Conservation (phyloP, 108 stramenopile genomes). For the Licmophora abbreviata region DNA sequence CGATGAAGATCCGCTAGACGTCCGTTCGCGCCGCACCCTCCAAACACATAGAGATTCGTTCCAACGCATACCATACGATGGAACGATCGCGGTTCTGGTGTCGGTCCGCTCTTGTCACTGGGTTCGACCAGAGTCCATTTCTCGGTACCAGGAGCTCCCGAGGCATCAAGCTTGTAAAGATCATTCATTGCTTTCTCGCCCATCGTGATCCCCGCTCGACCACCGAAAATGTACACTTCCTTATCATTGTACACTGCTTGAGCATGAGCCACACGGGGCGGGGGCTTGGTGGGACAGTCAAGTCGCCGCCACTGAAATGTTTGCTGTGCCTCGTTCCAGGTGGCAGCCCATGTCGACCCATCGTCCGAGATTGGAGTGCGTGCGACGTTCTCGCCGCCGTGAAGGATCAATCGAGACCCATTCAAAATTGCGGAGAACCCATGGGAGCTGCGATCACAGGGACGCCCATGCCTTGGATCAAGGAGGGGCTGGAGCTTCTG, state of each 20-base stretch:
- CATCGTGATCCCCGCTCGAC: slow-evolving; percentile 53
- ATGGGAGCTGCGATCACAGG: slow-evolving; percentile 32
- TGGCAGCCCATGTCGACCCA: slow-evolving; percentile 14
- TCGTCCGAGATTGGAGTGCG: slow-evolving; percentile 35
- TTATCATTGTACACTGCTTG: slow-evolving; percentile 28
- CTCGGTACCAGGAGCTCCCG: slow-evolving; percentile 13
- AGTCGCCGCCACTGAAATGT: background rate
- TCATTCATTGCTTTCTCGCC: slow-evolving; percentile 53
- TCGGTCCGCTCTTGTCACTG: background rate
- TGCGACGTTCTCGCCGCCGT: slow-evolving; percentile 55
- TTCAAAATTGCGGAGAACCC: slow-evolving; percentile 27
- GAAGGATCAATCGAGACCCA: slow-evolving; percentile 20
- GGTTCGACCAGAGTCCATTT: slow-evolving; percentile 24
- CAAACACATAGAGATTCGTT: slow-evolving; percentile 47
- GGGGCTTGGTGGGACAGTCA: slow-evolving; percentile 8
- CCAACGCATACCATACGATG: slow-evolving; percentile 48
- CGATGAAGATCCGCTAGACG: slow-evolving; percentile 46
- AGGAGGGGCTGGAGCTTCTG: too few relatives aligned
- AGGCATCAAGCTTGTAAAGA: slow-evolving; percentile 37
- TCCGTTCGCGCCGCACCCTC: slow-evolving; percentile 47
- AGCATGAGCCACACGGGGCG: slow-evolving; percentile 50
- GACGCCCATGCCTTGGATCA: slow-evolving; percentile 26
- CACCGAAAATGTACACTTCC: slow-evolving; percentile 51
- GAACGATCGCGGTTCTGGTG: slow-evolving; percentile 54
- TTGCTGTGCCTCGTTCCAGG: slow-evolving; percentile 1